Base-by-base conservation (phyloP, 164 flowering plant genomes). In the Hamamelis virginiana region DNA sequence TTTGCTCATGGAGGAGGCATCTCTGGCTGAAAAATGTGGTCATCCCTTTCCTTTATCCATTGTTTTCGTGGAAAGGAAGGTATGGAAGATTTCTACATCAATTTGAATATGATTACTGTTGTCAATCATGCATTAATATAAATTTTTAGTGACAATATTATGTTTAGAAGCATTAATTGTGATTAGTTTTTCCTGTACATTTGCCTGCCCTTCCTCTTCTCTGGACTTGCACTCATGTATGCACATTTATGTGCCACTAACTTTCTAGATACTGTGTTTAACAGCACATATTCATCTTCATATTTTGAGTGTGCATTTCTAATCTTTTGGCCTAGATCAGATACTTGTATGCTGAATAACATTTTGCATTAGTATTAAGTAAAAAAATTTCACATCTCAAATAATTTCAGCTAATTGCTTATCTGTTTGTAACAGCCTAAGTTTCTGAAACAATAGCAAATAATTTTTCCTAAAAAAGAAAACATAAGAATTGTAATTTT, bases 11-110 rank as follows among this genome's bases (percentile, higher is more conserved):
- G 89, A 83, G 77, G 87, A 81, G 67, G 73, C 85, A 55, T 69
- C 85, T 64, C 85, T 72, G 61, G 77, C 86, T 69, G 86, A 87
- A 72, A 81, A 70, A 62, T 73, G 79, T 60, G 80, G 87, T 59
- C 86, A 69, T 65, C 75, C 80, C 13, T 74, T 79, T 67, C 91
- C 89, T 45, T 81, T 87, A 73, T 82, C 91, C 57, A 87, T 87
- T 69, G 89, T 87, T 41, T 87, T 87, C 81, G 91, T 85, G 15
- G 91, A 87, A 68, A 75, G 86, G 61, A 87, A 87, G 88, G 91
- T 85, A 82, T 45, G 19, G 71, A 5, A 26, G 11, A 2, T 43
- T 62, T 55, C n/a, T 66, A 8, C 56, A 14, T 14, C 9, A 11
- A 55, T 55, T 13, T 26, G 12, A 21, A 10, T 55, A 1, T 25